Conservation (phyloP, 2,329 filamentous ascomycete genomes). For the Monosporascus sp. region DNA sequence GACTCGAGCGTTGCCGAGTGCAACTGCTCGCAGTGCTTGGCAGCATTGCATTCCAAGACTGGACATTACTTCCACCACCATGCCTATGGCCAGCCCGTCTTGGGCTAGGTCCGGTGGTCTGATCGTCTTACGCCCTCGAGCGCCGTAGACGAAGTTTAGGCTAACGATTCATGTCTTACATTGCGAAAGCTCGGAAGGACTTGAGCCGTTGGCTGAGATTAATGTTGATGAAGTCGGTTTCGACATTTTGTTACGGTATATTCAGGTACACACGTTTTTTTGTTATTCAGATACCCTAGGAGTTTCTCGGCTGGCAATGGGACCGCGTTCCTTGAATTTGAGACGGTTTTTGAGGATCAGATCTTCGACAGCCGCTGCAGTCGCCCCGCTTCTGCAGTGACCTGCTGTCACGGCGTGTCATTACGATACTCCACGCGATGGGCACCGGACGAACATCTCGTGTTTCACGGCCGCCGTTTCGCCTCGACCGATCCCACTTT, state of each 20-base stretch:
- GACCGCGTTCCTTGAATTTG: conserved; percentile 2
- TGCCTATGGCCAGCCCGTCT: conserved; percentile 48
- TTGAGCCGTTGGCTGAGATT: conserved; percentile 3
- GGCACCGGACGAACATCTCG: not conserved
- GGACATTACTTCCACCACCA: conserved; percentile 43
- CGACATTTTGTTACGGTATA: conserved; percentile 17
- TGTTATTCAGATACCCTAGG: conserved; percentile 27
- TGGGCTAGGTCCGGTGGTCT: conserved; percentile 36
- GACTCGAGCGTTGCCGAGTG: conserved; percentile 46
- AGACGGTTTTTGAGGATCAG: conserved; percentile 1
- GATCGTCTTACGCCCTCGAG: conserved; percentile 7
- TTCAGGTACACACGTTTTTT: conserved; percentile 24
- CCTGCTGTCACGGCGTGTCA: conserved; percentile 3
- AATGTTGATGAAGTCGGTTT: conserved; percentile 13
- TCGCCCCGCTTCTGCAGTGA: not conserved
- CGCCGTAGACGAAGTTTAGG: not conserved
- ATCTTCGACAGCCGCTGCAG: not conserved
- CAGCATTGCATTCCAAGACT: conserved; percentile 37
- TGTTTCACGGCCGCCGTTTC: conserved; percentile 2
- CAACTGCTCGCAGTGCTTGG: conserved; percentile 41
- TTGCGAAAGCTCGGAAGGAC: conserved; percentile 1
- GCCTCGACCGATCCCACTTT: conserved; percentile 5
- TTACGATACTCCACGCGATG: conserved; percentile 2
- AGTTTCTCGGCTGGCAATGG: conserved; percentile 13
- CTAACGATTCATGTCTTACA: not conserved